Conservation (phyloP, 768 basidiomycete genomes). For the Flagelloscypha sp. region DNA sequence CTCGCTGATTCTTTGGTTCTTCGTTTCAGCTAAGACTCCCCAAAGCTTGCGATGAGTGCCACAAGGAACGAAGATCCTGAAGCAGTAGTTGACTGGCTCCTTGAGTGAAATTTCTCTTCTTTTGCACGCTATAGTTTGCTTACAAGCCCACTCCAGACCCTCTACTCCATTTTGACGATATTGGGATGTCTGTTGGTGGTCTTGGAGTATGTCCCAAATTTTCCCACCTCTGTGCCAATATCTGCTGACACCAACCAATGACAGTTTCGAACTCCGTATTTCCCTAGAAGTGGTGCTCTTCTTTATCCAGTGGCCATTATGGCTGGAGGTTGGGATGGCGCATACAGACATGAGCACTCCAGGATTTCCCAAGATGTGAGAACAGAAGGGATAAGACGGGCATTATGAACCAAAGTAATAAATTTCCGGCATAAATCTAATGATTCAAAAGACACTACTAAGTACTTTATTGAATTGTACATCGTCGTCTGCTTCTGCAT, state of each 20-base stretch:
- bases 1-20: background rate
- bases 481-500: too few species aligned
- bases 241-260: conserved; percentile 3
- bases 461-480: conserved; percentile 3
- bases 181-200: conserved; percentile 52
- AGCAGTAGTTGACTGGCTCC: conserved; percentile 45
- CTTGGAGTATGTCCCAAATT: conserved; percentile 18
- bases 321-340: conserved; percentile 53
- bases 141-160: too few species aligned
- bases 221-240: background rate
- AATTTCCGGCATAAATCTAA: too few species aligned
- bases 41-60: conserved; percentile 56
- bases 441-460: conserved; percentile 3
- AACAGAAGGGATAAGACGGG: conserved; percentile 17
- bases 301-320: conserved; percentile 49
- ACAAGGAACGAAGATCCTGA: conserved; percentile 42
- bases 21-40: conserved; percentile 54
- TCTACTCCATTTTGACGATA: conserved; percentile 49
- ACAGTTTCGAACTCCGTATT: conserved; percentile 50
- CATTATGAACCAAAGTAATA: conserved; percentile 12
- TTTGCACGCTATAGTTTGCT: too few species aligned
- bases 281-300: conserved; percentile 47
- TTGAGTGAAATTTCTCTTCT: too few species aligned
- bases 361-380: conserved; percentile 24
- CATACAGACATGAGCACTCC: conserved; percentile 16